Percentiles rank a stretch among this genome's conserved stretches.
Evolutionary conservation across 306 rosid genomes (phyloP).

Genomic region (Cicer arietinum): DNA sequence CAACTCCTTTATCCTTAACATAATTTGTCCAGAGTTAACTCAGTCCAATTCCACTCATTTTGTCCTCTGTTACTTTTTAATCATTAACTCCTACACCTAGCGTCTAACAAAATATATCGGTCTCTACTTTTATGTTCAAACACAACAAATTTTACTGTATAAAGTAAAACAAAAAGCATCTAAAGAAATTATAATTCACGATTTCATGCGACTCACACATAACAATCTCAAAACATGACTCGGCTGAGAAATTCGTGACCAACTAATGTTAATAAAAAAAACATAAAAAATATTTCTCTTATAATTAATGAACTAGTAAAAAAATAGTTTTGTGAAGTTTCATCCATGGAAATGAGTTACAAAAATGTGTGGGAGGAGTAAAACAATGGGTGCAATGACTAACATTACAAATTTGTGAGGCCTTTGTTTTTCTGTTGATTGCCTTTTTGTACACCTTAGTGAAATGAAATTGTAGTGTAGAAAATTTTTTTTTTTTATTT

Average conservation of each 20-base stretch:
- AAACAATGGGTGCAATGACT: too few species aligned
- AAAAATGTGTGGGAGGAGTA: too few species aligned
- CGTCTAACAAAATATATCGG: not conserved
- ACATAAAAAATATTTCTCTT: not conserved
- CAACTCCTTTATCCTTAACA: not conserved
- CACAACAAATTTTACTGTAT: not conserved
- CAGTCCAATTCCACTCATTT: not conserved
- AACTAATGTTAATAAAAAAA: not conserved
- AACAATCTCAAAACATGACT: not conserved
- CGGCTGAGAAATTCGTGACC: too few species aligned
- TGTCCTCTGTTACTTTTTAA: not conserved
- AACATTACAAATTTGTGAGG: too few species aligned
- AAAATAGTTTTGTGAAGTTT: too few species aligned
- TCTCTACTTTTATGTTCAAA: not conserved
- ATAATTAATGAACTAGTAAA: not conserved
- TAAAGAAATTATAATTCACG: too few species aligned
- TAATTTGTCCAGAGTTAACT: not conserved
- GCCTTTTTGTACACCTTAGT: too few species aligned
- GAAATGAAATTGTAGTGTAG: too few species aligned
- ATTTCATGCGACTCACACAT: not conserved
- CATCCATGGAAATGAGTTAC: too few species aligned
- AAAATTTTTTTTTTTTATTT: too few species aligned
- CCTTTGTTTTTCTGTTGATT: too few species aligned
- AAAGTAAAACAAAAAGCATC: not conserved
- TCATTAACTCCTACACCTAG: not conserved